phyloP scores from a whole-genome alignment of 352 stramenopile genomes.

The Phytophthora europaea region DNA sequence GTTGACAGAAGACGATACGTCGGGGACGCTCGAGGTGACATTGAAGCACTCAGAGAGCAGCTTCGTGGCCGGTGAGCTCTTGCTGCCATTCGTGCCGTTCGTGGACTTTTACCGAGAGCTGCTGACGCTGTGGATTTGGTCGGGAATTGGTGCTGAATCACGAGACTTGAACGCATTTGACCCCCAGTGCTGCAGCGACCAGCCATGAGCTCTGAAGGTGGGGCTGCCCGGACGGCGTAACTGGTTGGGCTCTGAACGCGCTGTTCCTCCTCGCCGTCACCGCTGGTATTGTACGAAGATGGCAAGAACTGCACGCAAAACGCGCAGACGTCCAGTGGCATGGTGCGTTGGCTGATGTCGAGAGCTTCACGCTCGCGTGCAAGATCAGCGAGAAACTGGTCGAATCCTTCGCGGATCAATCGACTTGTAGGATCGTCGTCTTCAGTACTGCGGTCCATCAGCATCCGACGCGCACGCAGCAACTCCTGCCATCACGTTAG shows the following conservation, averaged over 20 bases:
- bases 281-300: constrained; percentile 48
- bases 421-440: constrained; percentile 19
- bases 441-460: constrained; percentile 51
- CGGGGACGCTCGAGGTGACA: constrained; percentile 15
- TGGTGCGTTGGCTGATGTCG: constrained; percentile 30
- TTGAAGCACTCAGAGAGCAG: constrained; percentile 10
- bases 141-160: constrained; percentile 67
- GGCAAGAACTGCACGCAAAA: constrained; percentile 69
- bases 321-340: constrained; percentile 54
- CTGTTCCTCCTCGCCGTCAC: constrained; percentile 34
- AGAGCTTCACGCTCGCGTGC: constrained; percentile 39
- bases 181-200: constrained; percentile 6
- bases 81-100: constrained; percentile 8
- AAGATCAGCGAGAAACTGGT: constrained; percentile 60
- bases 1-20: constrained; percentile 66
- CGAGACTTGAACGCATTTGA: constrained; percentile 49
- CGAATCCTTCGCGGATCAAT: constrained; percentile 49
- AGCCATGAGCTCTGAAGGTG: constrained; percentile 21
- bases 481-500: constrained; percentile 48
- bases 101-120: constrained; percentile 11
- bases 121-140: constrained; percentile 11
- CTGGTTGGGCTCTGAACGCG: constrained; percentile 9
- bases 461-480: constrained; percentile 62
- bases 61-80: constrained; percentile 19
- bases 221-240: constrained; percentile 11